Evolutionary conservation across 208 protist species (phyloP), one percentile per base, ranked within the genome.

Genomic region (Trypanosoma grayi): DNA sequence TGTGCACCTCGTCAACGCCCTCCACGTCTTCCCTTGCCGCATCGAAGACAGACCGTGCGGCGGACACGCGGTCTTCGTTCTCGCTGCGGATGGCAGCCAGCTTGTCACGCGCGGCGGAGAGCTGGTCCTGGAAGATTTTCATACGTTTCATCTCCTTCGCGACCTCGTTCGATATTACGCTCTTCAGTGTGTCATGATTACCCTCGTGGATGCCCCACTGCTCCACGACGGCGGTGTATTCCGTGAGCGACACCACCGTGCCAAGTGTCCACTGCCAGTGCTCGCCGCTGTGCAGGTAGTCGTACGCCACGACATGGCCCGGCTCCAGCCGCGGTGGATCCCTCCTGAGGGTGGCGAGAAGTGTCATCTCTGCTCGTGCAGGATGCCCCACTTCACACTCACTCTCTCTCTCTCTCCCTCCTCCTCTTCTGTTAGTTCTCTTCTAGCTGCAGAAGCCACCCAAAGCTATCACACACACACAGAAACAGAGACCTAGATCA

Each of bases 231-330:
- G 68, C 77, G 13, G 59, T 70, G 58, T 74, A 64, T 25, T 70
- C 63, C 31, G 70, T 61, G 8, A 83, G 41, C 18, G 75, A 68
- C 9, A 63, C 54, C 53, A 90, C 59, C 2, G 66, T 90, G 14
- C 83, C 83, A 8, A 90, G 62, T 20, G 79, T 72, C 83, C 83
- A 90, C 46, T 84, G 66, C 83, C 83, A 85, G 40, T 75, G 64
- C 50, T 85, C 79, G 13, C 22, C 57, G 27, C 64, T 59, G 25
- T 70, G 31, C 20, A 90, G 45, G 57, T 90, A 84, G 43, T 90
- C 83, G 44, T 75, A 90, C 10, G 79, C 83, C 2, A 90, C 70
- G 18, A 85, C 71, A 22, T 90, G 60, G 6, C 79, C 79, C 36
- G 70, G 56, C 9, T 62, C 56, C 36, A 89, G 41, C 20, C 43